Conservation (phyloP, 1,284 basidiomycete genomes). For the Cutaneotrichosporon sp. region DNA sequence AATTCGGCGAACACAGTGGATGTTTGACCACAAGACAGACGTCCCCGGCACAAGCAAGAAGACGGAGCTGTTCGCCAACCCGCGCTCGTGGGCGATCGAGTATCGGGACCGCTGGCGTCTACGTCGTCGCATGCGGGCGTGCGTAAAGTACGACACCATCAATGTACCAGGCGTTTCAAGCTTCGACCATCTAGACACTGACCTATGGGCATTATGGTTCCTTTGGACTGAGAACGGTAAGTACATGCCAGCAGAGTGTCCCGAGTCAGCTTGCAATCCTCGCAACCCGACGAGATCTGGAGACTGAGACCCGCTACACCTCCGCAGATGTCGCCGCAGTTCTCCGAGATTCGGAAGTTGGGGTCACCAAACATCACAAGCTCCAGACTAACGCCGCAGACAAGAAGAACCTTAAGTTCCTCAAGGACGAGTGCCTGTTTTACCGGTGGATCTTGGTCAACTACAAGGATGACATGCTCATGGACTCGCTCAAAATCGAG, state of each 20-base stretch:
- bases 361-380: not conserved
- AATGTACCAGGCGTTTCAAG: constrained; percentile 29
- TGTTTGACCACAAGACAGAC: constrained; percentile 22
- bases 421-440: constrained; percentile 41
- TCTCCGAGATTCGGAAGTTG: not conserved
- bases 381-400: constrained; percentile 29
- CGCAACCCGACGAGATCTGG: not conserved
- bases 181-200: constrained; percentile 28
- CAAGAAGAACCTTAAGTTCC: constrained; percentile 44
- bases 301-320: no score
- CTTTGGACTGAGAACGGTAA: constrained; percentile 51
- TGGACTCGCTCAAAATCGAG: constrained; percentile 46
- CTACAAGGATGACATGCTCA: constrained; percentile 44
- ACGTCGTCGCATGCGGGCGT: constrained; percentile 34
- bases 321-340: no score
- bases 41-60: constrained; percentile 13
- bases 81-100: constrained; percentile 40
- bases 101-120: constrained; percentile 41
- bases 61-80: constrained; percentile 30
- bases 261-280: no score
- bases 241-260: constrained; percentile 13
- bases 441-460: constrained; percentile 39
- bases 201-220: constrained; percentile 50
- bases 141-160: constrained; percentile 29
- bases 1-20: constrained; percentile 38